Evolutionary conservation across 2,329 filamentous ascomycete species (phyloP).

Genomic region (Hypoxylon sp.): DNA sequence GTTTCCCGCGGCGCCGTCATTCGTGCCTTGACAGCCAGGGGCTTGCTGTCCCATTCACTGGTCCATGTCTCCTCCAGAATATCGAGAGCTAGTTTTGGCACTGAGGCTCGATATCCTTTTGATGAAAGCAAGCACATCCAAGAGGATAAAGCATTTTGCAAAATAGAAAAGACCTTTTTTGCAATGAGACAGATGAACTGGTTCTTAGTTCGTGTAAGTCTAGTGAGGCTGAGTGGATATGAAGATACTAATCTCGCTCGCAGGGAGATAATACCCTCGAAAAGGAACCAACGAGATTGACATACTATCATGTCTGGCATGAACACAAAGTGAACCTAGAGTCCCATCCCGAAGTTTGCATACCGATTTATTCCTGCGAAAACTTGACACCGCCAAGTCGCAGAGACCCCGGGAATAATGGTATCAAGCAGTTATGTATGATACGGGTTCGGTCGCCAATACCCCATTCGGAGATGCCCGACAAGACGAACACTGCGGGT

Average conservation of each 20-base stretch:
- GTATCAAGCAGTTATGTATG: slow-evolving; percentile 1
- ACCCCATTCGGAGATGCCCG: background rate
- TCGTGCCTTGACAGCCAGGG: background rate
- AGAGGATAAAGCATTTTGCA: background rate
- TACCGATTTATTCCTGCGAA: background rate
- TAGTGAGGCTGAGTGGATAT: background rate
- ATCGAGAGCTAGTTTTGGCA: slow-evolving; percentile 6
- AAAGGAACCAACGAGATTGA: background rate
- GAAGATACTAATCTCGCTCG: background rate
- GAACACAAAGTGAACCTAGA: background rate
- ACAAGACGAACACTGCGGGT: background rate
- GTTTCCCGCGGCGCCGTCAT: slow-evolving; percentile 3
- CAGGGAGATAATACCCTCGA: background rate
- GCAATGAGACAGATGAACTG: slow-evolving; percentile 2
- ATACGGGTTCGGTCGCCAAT: background rate
- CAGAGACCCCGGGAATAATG: background rate
- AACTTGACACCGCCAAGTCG: background rate
- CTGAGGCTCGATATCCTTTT: background rate
- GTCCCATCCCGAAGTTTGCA: background rate
- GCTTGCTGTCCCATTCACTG: background rate
- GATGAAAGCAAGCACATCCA: background rate
- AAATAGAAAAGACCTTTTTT: background rate
- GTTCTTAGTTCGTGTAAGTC: slow-evolving; percentile 8
- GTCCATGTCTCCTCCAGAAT: slow-evolving; percentile 7
- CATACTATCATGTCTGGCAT: background rate